Conservation (phyloP, 768 basidiomycete species). For the Tulasnella sp. region DNA sequence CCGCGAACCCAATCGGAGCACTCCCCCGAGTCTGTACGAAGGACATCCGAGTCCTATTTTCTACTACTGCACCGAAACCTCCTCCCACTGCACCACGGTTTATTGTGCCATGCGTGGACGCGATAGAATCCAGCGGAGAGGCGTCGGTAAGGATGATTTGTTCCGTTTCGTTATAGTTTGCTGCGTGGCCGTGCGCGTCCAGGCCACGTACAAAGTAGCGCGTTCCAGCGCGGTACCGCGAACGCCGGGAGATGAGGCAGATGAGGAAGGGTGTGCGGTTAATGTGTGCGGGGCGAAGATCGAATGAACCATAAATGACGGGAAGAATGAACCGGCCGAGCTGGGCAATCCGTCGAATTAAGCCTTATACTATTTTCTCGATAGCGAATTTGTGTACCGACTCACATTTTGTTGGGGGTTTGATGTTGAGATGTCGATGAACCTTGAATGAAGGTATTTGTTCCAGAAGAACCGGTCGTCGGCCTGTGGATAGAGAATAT, state of each 20-base stretch:
- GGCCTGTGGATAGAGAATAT: conserved; percentile 40
- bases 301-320: conserved; percentile 89
- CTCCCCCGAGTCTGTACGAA: conserved; percentile 94
- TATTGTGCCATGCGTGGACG: conserved; percentile 8
- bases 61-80: conserved; percentile 16
- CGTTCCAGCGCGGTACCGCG: conserved; percentile 89
- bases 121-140: conserved; percentile 22
- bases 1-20: conserved; percentile 92
- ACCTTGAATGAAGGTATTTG: conserved; percentile 56
- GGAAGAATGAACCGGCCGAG: conserved; percentile 85
- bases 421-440: conserved; percentile 49
- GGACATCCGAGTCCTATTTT: conserved; percentile 45
- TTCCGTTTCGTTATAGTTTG: conserved; percentile 98
- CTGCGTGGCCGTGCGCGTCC: conserved; percentile 79
- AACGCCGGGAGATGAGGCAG: conserved; percentile 85
- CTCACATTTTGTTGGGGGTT: conserved; percentile 60
- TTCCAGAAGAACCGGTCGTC: conserved; percentile 99
- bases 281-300: conserved; percentile 64
- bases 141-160: conserved; percentile 68
- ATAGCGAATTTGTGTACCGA: conserved; percentile 2
- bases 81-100: conserved; percentile 19
- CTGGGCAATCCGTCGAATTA: conserved; percentile 37
- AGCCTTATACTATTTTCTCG: not conserved
- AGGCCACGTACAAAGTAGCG: conserved; percentile 95
- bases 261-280: conserved; percentile 74